Conservation (phyloP, 2,329 filamentous ascomycete species). For the Fusarium miscanthi region DNA sequence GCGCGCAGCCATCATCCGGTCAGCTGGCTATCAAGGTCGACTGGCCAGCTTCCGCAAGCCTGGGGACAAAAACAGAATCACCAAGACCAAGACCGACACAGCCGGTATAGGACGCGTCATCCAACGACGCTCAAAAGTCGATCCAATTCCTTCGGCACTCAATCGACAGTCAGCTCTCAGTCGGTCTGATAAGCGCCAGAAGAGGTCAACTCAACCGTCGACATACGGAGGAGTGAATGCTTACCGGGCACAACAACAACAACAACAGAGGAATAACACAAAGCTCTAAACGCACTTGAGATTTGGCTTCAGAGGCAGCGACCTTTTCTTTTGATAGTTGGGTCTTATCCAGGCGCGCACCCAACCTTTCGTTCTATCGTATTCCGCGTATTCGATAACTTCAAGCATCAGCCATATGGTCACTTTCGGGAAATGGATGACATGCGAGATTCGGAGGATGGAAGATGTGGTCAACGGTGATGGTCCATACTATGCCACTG, state of each 20-base stretch:
- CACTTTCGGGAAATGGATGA: neutral
- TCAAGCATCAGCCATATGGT: neutral
- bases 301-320: neutral
- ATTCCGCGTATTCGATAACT: neutral
- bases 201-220: conserved; percentile 8
- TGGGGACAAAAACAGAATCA: conserved; percentile 1
- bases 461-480: neutral
- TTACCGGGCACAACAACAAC: conserved; percentile 35
- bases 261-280: neutral
- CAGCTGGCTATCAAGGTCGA: conserved; percentile 40
- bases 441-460: neutral
- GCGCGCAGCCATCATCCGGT: conserved; percentile 44
- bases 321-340: neutral
- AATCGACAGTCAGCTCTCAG: neutral
- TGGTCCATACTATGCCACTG: neutral
- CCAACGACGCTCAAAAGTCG: neutral
- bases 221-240: conserved; percentile 45
- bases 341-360: no score
- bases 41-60: conserved; percentile 35
- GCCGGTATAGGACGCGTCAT: neutral
- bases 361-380: neutral
- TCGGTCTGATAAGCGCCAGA: conserved; percentile 12
- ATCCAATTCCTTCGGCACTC: neutral
- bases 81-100: neutral
- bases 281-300: neutral